phyloP scores from a whole-genome alignment of 2,329 filamentous ascomycete genomes.

The Hypoxylon sp. region DNA sequence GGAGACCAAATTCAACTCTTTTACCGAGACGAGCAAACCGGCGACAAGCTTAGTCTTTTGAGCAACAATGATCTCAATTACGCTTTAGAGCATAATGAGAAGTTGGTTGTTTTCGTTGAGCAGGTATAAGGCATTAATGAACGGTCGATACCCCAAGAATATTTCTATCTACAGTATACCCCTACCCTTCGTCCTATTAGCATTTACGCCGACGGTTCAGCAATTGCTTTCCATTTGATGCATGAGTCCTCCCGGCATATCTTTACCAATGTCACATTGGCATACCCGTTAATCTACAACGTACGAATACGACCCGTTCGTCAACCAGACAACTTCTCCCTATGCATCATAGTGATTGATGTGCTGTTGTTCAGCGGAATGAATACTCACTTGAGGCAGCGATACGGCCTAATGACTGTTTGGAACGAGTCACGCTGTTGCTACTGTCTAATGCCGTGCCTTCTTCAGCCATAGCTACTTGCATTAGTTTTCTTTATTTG shows the following conservation, averaged over 20 bases:
- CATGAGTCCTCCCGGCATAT: conserved; percentile 13
- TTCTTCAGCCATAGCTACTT: conserved; percentile 22
- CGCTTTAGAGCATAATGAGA: conserved; percentile 86
- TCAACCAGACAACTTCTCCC: conserved; percentile 27
- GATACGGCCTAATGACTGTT: conserved; percentile 21
- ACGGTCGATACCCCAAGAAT: conserved; percentile 33
- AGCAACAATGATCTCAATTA: conserved; percentile 85
- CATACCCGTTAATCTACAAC: conserved; percentile 12
- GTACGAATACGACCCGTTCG: conserved; percentile 22
- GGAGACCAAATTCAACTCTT: conserved; percentile 81
- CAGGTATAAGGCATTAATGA: conserved; percentile 55
- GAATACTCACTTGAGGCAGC: conserved; percentile 24
- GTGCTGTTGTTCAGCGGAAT: conserved; percentile 24
- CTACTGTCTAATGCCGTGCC: conserved; percentile 23
- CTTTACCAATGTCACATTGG: conserved; percentile 8
- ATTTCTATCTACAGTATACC: conserved; percentile 50
- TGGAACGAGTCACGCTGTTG: conserved; percentile 20
- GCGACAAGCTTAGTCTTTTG: conserved; percentile 79
- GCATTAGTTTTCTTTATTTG: conserved; percentile 23
- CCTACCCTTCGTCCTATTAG: conserved; percentile 42
- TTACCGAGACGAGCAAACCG: conserved; percentile 87
- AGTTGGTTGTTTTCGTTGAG: conserved; percentile 82
- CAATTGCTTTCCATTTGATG: conserved; percentile 26
- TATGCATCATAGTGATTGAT: conserved; percentile 24
- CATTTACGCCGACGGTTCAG: conserved; percentile 45